Percentiles rank a stretch among this genome's conserved stretches.
Evolutionary conservation across 1,284 basidiomycete species (phyloP).

Genomic region (Pascua sp.): DNA sequence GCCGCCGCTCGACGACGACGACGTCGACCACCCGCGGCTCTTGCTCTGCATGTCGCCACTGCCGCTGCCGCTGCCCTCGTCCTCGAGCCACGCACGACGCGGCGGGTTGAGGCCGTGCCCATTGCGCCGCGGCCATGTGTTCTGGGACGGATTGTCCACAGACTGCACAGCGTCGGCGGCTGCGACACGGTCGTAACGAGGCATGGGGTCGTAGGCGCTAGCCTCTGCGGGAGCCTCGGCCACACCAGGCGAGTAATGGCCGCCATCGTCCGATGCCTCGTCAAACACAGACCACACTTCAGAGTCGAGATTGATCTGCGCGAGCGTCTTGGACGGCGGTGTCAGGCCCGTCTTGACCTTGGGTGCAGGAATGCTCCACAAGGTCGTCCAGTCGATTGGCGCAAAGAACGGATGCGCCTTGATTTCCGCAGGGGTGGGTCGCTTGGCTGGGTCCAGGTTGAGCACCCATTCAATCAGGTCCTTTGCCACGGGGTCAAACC

Average conservation of each 20-base stretch:
- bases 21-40: slow-evolving; percentile 25
- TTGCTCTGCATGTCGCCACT: slow-evolving; percentile 4
- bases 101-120: slow-evolving; percentile 32
- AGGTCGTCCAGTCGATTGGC: slow-evolving; percentile 62
- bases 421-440: slow-evolving; percentile 60
- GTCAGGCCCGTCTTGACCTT: slow-evolving; percentile 48
- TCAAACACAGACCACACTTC: slow-evolving; percentile 46
- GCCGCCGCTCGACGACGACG: slow-evolving; percentile 33
- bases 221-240: slow-evolving; percentile 28
- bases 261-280: slow-evolving; percentile 37
- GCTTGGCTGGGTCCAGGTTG: slow-evolving; percentile 62
- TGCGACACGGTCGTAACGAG: slow-evolving; percentile 27
- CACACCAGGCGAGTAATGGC: slow-evolving; percentile 30
- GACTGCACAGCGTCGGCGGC: slow-evolving; percentile 33
- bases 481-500: slow-evolving; percentile 51
- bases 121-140: slow-evolving; percentile 6
- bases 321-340: slow-evolving; percentile 26
- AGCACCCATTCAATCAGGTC: slow-evolving; percentile 52
- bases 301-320: slow-evolving; percentile 22
- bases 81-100: slow-evolving; percentile 33
- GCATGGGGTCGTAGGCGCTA: slow-evolving; percentile 4
- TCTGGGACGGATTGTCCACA: slow-evolving; percentile 19
- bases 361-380: slow-evolving; percentile 62
- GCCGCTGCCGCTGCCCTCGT: slow-evolving; percentile 1
- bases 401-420: slow-evolving; percentile 73